Evolutionary conservation across 495 filamentous ascomycete genomes (phyloP).

Genomic region (Podospora bellae-mahoneyi): DNA sequence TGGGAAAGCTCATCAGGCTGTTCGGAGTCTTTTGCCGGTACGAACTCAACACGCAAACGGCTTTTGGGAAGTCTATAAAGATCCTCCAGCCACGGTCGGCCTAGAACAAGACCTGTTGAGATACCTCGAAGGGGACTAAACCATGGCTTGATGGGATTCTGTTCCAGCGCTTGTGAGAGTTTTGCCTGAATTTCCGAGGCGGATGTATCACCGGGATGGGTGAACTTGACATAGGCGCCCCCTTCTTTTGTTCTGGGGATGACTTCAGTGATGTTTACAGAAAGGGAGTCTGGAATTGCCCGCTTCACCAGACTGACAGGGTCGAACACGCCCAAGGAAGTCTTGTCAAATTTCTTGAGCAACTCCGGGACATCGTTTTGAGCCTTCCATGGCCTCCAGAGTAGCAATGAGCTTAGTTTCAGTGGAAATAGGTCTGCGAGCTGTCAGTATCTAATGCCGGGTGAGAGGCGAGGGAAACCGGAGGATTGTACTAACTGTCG

Average conservation of each 20-base stretch:
- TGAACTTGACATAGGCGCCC: conserved; percentile 89
- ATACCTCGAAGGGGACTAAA: conserved; percentile 79
- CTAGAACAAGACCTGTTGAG: conserved; percentile 65
- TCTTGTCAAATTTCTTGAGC: conserved; percentile 60
- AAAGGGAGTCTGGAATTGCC: conserved; percentile 55
- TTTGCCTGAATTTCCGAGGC: conserved; percentile 55
- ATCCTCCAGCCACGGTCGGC: conserved; percentile 94
- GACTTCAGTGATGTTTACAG: conserved; percentile 73
- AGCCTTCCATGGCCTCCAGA: conserved; percentile 55
- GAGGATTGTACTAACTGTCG: conserved; percentile 60
- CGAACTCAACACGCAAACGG: conserved; percentile 77
- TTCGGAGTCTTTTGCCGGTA: conserved; percentile 60
- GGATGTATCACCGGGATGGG: conserved; percentile 51
- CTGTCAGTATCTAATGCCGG: background rate
- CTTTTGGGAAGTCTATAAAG: conserved; percentile 75
- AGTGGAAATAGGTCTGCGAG: conserved; percentile 78
- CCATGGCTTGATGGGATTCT: conserved; percentile 79
- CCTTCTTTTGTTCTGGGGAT: conserved; percentile 84
- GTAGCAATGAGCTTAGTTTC: conserved; percentile 63
- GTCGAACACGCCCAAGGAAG: conserved; percentile 56
- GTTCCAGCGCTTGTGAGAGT: conserved; percentile 50
- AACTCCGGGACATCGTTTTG: conserved; percentile 56
- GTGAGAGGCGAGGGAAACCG: background rate
- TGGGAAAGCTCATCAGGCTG: conserved; percentile 66
- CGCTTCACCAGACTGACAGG: conserved; percentile 60